A percentile compares a stretch with the other conserved stretches of the same genome.
Conservation (phyloP, 2,329 filamentous ascomycete genomes). For the Pyricularia grisea region DNA sequence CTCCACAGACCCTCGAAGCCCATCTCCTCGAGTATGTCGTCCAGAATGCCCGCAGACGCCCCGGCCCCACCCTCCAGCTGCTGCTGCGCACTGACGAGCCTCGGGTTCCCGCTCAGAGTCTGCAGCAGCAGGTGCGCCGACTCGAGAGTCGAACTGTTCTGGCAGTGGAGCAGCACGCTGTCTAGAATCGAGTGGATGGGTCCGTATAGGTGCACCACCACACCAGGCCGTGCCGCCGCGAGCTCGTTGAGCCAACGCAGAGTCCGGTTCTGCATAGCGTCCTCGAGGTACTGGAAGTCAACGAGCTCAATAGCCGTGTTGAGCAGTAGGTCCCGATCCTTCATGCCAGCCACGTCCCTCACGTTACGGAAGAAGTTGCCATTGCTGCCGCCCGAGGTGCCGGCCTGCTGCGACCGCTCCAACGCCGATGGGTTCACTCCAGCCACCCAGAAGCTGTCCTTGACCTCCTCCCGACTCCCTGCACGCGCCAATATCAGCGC, state of each 20-base stretch:
- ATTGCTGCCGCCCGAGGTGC: slow-evolving; percentile 13
- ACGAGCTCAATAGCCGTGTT: slow-evolving; percentile 55
- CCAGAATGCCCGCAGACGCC: slow-evolving; percentile 33
- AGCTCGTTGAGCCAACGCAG: slow-evolving; percentile 51
- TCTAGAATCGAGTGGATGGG: slow-evolving; percentile 50
- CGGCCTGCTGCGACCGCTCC: slow-evolving; percentile 19
- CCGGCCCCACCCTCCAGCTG: slow-evolving; percentile 24
- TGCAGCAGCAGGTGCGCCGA: slow-evolving; percentile 51
- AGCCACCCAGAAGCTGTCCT: slow-evolving; percentile 52
- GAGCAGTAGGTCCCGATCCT: slow-evolving; percentile 53
- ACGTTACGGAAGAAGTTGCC: slow-evolving; percentile 26
- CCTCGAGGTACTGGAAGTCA: slow-evolving; percentile 57
- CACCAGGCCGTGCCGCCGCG: slow-evolving; percentile 41
- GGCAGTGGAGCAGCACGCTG: slow-evolving; percentile 52
- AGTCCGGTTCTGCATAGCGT: slow-evolving; percentile 48
- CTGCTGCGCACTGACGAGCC: slow-evolving; percentile 28
- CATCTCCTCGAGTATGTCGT: slow-evolving; percentile 45
- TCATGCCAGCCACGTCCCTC: slow-evolving; percentile 35
- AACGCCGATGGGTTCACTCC: slow-evolving; percentile 38
- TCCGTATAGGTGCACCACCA: slow-evolving; percentile 50
- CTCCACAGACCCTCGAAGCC: slow-evolving; percentile 57
- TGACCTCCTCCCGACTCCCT: slow-evolving; percentile 47
- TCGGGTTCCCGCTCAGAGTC: slow-evolving; percentile 44
- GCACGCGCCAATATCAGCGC: slow-evolving; percentile 49
- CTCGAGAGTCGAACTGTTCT: slow-evolving; percentile 49